Evolutionary conservation across 768 basidiomycete genomes (phyloP).

Genomic region (Collybiopsis confluens): DNA sequence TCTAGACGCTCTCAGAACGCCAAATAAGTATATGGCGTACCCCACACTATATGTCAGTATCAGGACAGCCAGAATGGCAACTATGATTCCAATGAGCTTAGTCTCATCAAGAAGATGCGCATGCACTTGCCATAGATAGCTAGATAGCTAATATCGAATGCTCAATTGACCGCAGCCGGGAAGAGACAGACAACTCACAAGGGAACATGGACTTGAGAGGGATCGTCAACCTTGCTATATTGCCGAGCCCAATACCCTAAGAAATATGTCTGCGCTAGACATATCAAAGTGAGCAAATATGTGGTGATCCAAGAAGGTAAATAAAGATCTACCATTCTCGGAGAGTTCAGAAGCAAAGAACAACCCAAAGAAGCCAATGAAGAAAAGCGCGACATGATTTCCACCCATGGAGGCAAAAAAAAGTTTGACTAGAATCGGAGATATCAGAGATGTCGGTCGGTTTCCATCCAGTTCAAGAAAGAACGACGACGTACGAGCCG

Average conservation of each 20-base stretch:
- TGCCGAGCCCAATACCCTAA: conserved; percentile 31
- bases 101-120: not conserved
- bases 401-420: conserved; percentile 24
- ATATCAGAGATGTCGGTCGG: not conserved
- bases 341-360: not conserved
- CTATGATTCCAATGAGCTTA: not conserved
- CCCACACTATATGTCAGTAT: not conserved
- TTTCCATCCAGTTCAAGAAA: not conserved
- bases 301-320: not conserved
- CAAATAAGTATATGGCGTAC: conserved; percentile 20
- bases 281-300: not conserved
- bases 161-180: not conserved
- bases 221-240: conserved; percentile 22
- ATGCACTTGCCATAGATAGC: conserved; percentile 2
- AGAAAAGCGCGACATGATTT: conserved; percentile 18
- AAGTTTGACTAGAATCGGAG: conserved; percentile 22
- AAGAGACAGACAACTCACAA: conserved; percentile 18
- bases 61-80: conserved; percentile 1
- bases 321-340: not conserved
- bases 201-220: conserved; percentile 23
- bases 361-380: conserved; percentile 15
- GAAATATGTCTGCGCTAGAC: conserved; percentile 25
- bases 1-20: conserved; percentile 25
- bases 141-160: not conserved
- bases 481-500: conserved; percentile 22